A percentile compares a stretch with the other conserved stretches of the same genome.
These are phyloP conservation scores for Scortechinia acanthostroma DNA, from an alignment of 2,329 filamentous ascomycete genomes.

Conservation along the genomic window DNA sequence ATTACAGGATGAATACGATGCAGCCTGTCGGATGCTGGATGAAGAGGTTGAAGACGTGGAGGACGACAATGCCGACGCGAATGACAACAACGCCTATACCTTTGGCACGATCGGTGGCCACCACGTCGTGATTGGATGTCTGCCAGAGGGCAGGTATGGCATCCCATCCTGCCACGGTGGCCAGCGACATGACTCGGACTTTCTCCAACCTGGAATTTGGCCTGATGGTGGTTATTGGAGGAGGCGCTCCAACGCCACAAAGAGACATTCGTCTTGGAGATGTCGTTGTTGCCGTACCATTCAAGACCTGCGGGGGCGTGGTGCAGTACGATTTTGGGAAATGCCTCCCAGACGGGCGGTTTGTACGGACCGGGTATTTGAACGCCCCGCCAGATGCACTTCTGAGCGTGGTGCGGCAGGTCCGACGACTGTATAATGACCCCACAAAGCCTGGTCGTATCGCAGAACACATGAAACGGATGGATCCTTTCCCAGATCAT, in stretches of 20 bases:
- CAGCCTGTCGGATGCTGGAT: conserved; percentile 6
- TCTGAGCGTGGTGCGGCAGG: not conserved
- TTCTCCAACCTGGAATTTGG: conserved; percentile 4
- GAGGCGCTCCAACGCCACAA: conserved; percentile 2
- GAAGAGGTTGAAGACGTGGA: not conserved
- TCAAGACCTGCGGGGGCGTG: not conserved
- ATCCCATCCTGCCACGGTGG: not conserved
- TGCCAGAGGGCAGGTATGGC: conserved; percentile 1
- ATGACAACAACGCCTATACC: conserved; percentile 4
- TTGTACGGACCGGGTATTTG: not conserved
- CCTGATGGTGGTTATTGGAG: conserved; percentile 5
- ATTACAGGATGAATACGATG: conserved; percentile 6
- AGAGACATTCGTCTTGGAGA: conserved; percentile 3
- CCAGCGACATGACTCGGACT: conserved; percentile 5
- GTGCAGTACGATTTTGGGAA: conserved; percentile 4
- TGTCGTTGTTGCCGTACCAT: not conserved
- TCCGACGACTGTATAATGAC: not conserved
- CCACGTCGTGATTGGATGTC: conserved; percentile 3
- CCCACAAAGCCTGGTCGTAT: conserved; percentile 3
- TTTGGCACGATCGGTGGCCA: conserved; percentile 3
- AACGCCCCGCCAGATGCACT: not conserved
- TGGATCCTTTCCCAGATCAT: conserved; percentile 4
- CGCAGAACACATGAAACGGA: conserved; percentile 4
- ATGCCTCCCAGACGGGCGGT: not conserved
- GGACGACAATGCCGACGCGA: not conserved